A percentile compares a stretch with the other conserved stretches of the same genome.
phyloP scores from a whole-genome alignment of 176 grass and related monocot genomes.

The Aegilops tauschii region DNA sequence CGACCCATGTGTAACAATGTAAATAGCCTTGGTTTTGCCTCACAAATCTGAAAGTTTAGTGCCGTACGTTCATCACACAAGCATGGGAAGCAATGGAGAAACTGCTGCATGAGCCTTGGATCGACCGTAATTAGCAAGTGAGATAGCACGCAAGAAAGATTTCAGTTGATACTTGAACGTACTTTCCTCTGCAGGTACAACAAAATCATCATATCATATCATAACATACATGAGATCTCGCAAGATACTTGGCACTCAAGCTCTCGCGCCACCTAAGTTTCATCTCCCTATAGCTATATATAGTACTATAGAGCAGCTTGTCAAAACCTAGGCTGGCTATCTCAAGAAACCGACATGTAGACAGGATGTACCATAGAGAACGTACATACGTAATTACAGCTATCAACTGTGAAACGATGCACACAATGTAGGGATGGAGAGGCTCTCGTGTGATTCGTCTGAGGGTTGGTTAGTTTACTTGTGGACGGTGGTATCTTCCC shows the following conservation, averaged over 20 bases:
- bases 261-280: no score
- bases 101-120: neutral
- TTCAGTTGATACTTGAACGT: neutral
- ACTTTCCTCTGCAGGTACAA: neutral
- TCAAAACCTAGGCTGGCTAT: neutral
- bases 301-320: neutral
- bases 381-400: neutral
- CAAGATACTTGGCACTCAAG: neutral
- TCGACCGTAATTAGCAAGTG: neutral
- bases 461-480: neutral
- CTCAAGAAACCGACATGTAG: neutral
- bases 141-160: neutral
- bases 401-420: constrained; percentile 13
- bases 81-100: neutral
- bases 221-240: neutral
- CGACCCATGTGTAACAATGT: neutral
- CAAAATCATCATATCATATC: neutral
- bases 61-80: neutral
- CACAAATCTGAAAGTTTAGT: neutral
- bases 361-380: neutral
- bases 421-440: neutral
- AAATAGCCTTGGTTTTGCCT: neutral
- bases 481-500: neutral
- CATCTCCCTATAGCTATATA: neutral
- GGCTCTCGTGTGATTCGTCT: neutral